Percentiles rank a stretch among this genome's conserved stretches.
Evolutionary conservation across 2,329 filamentous ascomycete genomes (phyloP).

Genomic region (Hypoxylon sp.): DNA sequence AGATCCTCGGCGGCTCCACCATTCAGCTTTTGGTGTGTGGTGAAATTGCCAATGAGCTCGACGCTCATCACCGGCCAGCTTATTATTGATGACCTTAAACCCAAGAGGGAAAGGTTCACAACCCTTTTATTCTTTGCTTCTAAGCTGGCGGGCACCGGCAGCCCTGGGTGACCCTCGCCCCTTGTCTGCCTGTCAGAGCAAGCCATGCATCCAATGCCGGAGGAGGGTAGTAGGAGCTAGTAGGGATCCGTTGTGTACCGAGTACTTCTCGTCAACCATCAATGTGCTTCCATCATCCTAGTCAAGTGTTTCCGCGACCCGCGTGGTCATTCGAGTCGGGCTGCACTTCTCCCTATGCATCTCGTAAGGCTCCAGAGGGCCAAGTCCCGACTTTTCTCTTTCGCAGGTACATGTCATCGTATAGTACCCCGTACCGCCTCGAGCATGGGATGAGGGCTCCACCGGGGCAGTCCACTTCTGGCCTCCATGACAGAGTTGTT

Average conservation of each 20-base stretch:
- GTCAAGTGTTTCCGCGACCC: slow-evolving; percentile 45
- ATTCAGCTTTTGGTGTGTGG: slow-evolving; percentile 50
- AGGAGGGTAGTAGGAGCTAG: slow-evolving; percentile 40
- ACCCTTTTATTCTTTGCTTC: slow-evolving; percentile 44
- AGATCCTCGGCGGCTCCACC: slow-evolving; percentile 52
- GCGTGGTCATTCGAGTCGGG: slow-evolving; percentile 49
- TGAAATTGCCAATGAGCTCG: slow-evolving; percentile 46
- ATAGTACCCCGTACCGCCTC: slow-evolving; percentile 43
- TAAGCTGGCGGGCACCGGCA: slow-evolving; percentile 39
- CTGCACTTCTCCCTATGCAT: slow-evolving; percentile 43
- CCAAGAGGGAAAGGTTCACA: slow-evolving; percentile 48
- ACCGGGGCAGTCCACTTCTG: slow-evolving; percentile 49
- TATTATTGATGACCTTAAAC: slow-evolving; percentile 50
- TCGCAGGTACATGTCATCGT: slow-evolving; percentile 50
- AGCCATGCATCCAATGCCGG: slow-evolving; percentile 51
- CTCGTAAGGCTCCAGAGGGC: slow-evolving; percentile 50
- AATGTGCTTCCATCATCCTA: slow-evolving; percentile 28
- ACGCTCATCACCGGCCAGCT: slow-evolving; percentile 46
- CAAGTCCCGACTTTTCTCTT: slow-evolving; percentile 48
- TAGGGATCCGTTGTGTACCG: slow-evolving; percentile 41
- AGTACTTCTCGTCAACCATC: slow-evolving; percentile 39
- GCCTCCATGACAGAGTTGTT: slow-evolving; percentile 50
- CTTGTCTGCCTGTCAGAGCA: slow-evolving; percentile 44
- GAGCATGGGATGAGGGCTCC: slow-evolving; percentile 47
- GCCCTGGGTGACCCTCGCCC: slow-evolving; percentile 41